A percentile compares a stretch with the other conserved stretches of the same genome.
These are phyloP conservation scores for Pseudocercospora cruenta DNA, from an alignment of 2,329 filamentous ascomycete genomes.

Conservation along the genomic window DNA sequence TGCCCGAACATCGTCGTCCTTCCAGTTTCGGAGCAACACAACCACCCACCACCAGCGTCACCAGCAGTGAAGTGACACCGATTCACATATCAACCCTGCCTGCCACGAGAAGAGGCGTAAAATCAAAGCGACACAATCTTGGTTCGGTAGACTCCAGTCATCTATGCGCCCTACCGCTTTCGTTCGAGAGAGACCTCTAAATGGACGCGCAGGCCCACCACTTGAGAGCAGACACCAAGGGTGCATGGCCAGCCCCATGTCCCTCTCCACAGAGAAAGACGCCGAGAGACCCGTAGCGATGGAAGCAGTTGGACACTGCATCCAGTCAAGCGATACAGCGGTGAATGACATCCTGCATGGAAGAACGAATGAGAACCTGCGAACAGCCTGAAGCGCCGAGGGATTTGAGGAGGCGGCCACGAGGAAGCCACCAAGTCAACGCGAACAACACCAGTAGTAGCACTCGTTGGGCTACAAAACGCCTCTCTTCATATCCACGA, in stretches of 20 bases:
- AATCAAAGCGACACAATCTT: constrained; percentile 6
- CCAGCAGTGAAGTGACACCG: not conserved
- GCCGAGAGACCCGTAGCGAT: not conserved
- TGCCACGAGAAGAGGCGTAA: constrained; percentile 2
- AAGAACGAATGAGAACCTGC: constrained; percentile 10
- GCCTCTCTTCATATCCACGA: not conserved
- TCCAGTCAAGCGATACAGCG: not conserved
- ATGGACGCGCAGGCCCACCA: not conserved
- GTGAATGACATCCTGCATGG: not conserved
- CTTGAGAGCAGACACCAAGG: not conserved
- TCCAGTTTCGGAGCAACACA: not conserved
- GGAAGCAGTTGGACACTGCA: not conserved
- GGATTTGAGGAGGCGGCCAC: constrained; percentile 11
- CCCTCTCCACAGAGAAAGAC: not conserved
- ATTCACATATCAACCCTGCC: not conserved
- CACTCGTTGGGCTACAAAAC: not conserved
- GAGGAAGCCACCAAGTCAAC: not conserved
- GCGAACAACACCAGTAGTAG: not conserved
- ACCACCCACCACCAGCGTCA: not conserved
- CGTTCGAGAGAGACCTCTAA: not conserved
- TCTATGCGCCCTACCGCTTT: not conserved
- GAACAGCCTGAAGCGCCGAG: constrained; percentile 4
- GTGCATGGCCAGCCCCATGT: not conserved
- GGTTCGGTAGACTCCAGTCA: constrained; percentile 7
- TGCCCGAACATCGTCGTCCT: not conserved